Percentiles rank a stretch among this genome's conserved stretches.
Evolutionary conservation across 805 yeast genomes (phyloP).

Genomic region (Candida parachauliodes): DNA sequence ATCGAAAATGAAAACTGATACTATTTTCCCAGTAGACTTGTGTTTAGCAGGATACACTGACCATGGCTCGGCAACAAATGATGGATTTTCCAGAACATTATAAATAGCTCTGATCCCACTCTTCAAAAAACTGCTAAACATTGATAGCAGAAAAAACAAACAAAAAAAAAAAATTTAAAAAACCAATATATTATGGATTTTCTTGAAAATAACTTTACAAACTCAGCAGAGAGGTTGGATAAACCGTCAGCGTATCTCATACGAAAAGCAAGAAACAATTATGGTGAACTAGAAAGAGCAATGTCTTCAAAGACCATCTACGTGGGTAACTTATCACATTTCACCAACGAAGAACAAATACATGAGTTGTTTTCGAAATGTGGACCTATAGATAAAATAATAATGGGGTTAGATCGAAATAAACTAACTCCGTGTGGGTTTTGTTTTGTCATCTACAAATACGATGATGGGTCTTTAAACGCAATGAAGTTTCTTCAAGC

Average conservation of each 20-base stretch:
- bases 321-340: slow-evolving; percentile 86
- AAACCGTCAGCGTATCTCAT: slow-evolving; percentile 67
- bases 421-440: slow-evolving; percentile 95
- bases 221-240: slow-evolving; percentile 66
- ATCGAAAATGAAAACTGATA: slow-evolving; percentile 83
- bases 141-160: slow-evolving; percentile 14
- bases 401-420: slow-evolving; percentile 93
- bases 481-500: slow-evolving; percentile 80
- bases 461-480: slow-evolving; percentile 68
- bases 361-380: slow-evolving; percentile 81
- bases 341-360: slow-evolving; percentile 93
- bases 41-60: slow-evolving; percentile 79
- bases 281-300: slow-evolving; percentile 63
- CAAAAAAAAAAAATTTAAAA: slow-evolving; percentile 3
- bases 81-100: slow-evolving; percentile 64
- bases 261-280: slow-evolving; percentile 55
- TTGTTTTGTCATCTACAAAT: slow-evolving; percentile 80
- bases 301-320: slow-evolving; percentile 73
- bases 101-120: slow-evolving; percentile 66
- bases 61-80: slow-evolving; percentile 81
- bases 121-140: slow-evolving; percentile 49
- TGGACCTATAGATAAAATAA: slow-evolving; percentile 73
- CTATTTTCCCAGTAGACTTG: slow-evolving; percentile 54
- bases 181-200: slow-evolving; percentile 27
- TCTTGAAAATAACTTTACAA: slow-evolving; percentile 46